These are phyloP conservation scores for Fusarium falciforme DNA, from an alignment of 2,329 filamentous ascomycete genomes.

Conservation along the genomic window DNA sequence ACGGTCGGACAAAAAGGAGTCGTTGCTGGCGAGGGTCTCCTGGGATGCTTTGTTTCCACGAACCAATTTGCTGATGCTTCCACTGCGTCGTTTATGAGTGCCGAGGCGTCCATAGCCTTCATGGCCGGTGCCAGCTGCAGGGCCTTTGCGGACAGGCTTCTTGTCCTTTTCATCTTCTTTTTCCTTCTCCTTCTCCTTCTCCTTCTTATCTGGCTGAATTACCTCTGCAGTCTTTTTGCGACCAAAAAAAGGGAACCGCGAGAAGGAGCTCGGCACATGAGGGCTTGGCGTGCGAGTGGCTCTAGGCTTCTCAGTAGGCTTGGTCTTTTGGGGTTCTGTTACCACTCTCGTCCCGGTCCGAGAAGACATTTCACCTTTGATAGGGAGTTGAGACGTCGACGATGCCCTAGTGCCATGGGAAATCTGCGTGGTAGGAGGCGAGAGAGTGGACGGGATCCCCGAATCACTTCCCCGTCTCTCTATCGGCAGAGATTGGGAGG, in stretches of 20 bases:
- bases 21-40: constrained; percentile 62
- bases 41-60: constrained; percentile 62
- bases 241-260: constrained; percentile 82
- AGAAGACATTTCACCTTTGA: constrained; percentile 31
- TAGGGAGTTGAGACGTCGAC: constrained; percentile 48
- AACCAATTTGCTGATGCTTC: constrained; percentile 62
- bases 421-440: constrained; percentile 50
- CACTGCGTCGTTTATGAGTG: constrained; percentile 70
- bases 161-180: constrained; percentile 54
- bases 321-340: constrained; percentile 35
- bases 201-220: constrained; percentile 64
- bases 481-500: constrained; percentile 57
- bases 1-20: constrained; percentile 70
- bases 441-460: constrained; percentile 46
- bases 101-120: constrained; percentile 83
- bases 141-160: constrained; percentile 72
- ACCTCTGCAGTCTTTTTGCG: constrained; percentile 72
- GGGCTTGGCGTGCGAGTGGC: constrained; percentile 63
- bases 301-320: constrained; percentile 30
- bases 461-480: constrained; percentile 60
- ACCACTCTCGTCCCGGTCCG: constrained; percentile 16
- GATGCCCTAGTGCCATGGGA: constrained; percentile 44
- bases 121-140: constrained; percentile 91
- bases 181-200: constrained; percentile 45
- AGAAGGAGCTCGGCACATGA: constrained; percentile 64